Percentiles rank a stretch among this genome's conserved stretches.
These are phyloP conservation scores for Lotmaria passim DNA, from an alignment of 208 protist species.

Conservation along the genomic window DNA sequence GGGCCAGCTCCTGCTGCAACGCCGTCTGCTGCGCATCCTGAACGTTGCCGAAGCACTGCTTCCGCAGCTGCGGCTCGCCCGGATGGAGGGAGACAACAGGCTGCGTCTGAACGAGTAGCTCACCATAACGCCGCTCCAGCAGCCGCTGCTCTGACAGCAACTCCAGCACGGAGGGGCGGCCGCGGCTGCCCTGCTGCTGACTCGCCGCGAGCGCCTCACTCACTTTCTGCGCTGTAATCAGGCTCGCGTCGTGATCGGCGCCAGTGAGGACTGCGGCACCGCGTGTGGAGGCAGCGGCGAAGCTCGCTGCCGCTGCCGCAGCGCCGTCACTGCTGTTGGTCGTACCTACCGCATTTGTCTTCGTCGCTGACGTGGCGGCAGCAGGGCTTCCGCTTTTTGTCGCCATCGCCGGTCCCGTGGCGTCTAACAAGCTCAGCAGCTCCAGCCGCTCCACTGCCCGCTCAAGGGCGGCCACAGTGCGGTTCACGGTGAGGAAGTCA, in stretches of 20 bases:
- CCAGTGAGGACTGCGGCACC: constrained; percentile 23
- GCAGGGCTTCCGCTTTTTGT: not conserved
- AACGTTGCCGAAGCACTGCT: constrained; percentile 29
- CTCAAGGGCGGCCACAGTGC: constrained; percentile 81
- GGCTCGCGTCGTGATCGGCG: constrained; percentile 1
- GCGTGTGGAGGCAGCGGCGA: constrained; percentile 11
- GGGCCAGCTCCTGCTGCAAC: constrained; percentile 67
- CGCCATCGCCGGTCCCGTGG: constrained; percentile 35
- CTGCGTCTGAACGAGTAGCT: constrained; percentile 68
- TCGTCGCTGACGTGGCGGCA: not conserved
- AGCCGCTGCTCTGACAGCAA: constrained; percentile 75
- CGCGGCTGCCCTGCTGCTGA: constrained; percentile 39
- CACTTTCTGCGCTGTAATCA: constrained; percentile 24
- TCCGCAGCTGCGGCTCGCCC: constrained; percentile 63
- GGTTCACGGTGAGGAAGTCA: constrained; percentile 75
- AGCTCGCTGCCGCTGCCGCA: too few relatives aligned
- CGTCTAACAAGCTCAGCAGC: constrained; percentile 81
- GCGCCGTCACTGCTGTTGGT: not conserved
- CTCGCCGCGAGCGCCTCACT: constrained; percentile 33
- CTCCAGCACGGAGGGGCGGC: constrained; percentile 79
- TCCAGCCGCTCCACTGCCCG: constrained; percentile 91
- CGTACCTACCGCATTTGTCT: not conserved
- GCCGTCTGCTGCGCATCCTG: constrained; percentile 42
- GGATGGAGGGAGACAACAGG: constrained; percentile 50
- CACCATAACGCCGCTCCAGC: constrained; percentile 84